phyloP scores from a whole-genome alignment of 768 basidiomycete genomes.

The Termitomyces sp. region DNA sequence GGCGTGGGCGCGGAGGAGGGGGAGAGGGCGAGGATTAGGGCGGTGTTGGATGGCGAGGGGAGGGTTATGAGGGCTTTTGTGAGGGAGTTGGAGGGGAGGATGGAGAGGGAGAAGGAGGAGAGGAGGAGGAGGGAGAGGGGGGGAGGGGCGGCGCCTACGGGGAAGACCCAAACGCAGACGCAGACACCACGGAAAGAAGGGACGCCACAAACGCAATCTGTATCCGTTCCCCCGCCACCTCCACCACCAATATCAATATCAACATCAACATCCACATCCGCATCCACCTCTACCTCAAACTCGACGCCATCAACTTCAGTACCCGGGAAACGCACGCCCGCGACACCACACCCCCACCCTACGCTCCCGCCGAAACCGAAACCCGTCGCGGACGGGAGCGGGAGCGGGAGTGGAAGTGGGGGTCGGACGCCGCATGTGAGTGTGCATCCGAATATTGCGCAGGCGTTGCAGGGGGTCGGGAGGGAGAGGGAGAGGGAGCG shows the following conservation, averaged over 20 bases:
- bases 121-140: constrained; percentile 31
- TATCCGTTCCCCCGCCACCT: background rate
- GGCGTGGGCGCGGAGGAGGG: constrained; percentile 41
- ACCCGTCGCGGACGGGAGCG: background rate
- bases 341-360: constrained; percentile 6
- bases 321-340: background rate
- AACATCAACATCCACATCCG: background rate
- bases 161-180: background rate
- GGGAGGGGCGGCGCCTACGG: background rate
- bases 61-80: constrained; percentile 58
- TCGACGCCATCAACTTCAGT: no score
- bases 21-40: constrained; percentile 60
- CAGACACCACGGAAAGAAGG: background rate
- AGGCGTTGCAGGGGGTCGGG: constrained; percentile 1
- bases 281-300: no score
- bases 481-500: background rate
- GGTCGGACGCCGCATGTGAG: background rate
- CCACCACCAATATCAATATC: background rate
- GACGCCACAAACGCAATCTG: background rate
- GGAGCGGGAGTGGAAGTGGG: no score
- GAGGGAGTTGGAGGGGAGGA: constrained; percentile 58
- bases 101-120: constrained; percentile 46
- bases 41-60: constrained; percentile 80
- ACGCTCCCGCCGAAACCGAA: constrained; percentile 14
- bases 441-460: constrained; percentile 2